Base-by-base conservation (phyloP, 768 basidiomycete genomes). In the Russula olivacea region DNA sequence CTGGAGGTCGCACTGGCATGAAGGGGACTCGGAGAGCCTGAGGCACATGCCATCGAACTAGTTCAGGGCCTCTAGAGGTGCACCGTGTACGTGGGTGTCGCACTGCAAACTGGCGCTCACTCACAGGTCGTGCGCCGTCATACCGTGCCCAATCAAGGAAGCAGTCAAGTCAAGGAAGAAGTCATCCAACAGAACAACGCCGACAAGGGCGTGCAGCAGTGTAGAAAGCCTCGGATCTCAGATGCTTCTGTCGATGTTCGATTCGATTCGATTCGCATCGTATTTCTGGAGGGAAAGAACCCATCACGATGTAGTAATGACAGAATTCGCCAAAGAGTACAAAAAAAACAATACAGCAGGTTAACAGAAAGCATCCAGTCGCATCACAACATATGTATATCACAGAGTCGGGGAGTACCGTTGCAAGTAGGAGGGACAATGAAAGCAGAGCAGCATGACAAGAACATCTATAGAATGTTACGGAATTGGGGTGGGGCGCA, bases 371-470 rank as follows among this genome's bases (percentile, higher is more conserved):
- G 54, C 21, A 56, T 47, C 47, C 41, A 45, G 38, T 55, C 21
- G 28, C 47, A 36, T 54, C 62, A 63, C 61, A 59, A 38, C 47
- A 34, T 49, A 63, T 64, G 63, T 64, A 64, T 64, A 45, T 64
- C 63, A 64, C 63, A 64, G 63, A 51, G 58, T 64, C 40, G 59
- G 63, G 56, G 49, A 59, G 49, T 55, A 60, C 63, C 58, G 54
- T 60, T 64, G 63, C 54, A 43, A 28, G 54, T 17, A 43, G 41
- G 55, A 32, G 41, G 41, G 36, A n/a, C 45, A 36, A 17, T 32
- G 36, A n/a, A 36, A 9, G 54, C 21, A 25, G 58, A 59, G 58
- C 41, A 8, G 48, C 48, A 56, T 47, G 54, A 55, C 30, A 54
- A 28, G 54, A 43, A 6, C 28, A 58, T 63, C 58, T 64, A 58